Percentiles rank a stretch among this genome's conserved stretches.
phyloP scores from a whole-genome alignment of 192 early-diverging fungal genomes.

The Coemansia sp. region DNA sequence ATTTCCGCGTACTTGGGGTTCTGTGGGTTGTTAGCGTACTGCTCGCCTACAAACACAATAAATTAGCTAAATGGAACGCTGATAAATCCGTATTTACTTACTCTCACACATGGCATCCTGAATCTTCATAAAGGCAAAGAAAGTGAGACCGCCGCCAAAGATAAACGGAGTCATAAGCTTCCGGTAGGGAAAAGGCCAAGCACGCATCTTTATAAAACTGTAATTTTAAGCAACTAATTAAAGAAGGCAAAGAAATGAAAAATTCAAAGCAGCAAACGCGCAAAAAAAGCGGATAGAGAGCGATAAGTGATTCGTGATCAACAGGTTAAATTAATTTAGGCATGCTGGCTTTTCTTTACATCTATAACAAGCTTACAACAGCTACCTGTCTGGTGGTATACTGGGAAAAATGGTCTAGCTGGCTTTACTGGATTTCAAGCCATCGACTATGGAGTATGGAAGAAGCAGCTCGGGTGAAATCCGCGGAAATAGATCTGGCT shows the following conservation, averaged over 20 bases:
- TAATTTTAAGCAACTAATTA: neutral
- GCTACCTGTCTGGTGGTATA: no score
- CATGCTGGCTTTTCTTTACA: no score
- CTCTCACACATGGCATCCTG: constrained; percentile 51
- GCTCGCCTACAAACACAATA: constrained; percentile 25
- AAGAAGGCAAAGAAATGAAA: neutral
- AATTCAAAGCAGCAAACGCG: neutral
- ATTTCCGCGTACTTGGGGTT: constrained; percentile 55
- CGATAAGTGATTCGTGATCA: constrained; percentile 10
- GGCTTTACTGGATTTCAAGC: constrained; percentile 1
- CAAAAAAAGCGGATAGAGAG: neutral
- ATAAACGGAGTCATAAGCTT: constrained; percentile 57
- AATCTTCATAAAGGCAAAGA: constrained; percentile 43
- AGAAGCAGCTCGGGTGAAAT: constrained; percentile 49
- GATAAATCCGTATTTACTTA: constrained; percentile 10
- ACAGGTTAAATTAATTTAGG: no score
- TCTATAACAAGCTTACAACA: no score
- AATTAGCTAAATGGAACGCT: neutral
- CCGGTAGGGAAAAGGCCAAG: constrained; percentile 52
- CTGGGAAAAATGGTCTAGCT: no score
- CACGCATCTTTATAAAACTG: constrained; percentile 29
- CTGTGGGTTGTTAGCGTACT: constrained; percentile 42
- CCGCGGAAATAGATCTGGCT: constrained; percentile 30
- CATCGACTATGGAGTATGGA: constrained; percentile 17
- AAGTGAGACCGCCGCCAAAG: constrained; percentile 40